These are phyloP conservation scores for Croton laevigatus DNA, from an alignment of 441 rosid genomes.

Conservation along the genomic window DNA sequence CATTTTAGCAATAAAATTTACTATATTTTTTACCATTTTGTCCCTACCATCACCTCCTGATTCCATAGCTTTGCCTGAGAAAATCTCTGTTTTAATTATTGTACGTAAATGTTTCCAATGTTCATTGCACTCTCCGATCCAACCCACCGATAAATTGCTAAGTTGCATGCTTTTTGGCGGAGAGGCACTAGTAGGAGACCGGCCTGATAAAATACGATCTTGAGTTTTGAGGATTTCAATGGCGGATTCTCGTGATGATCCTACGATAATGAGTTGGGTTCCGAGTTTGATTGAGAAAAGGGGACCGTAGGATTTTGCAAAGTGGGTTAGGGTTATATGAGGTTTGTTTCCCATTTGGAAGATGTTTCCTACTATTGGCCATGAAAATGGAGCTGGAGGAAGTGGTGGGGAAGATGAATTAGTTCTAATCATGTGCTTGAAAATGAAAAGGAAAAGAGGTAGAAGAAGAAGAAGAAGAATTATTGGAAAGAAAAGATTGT, in stretches of 20 bases:
- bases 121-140: conserved; percentile 20
- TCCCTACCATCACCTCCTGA: conserved; percentile 15
- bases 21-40: conserved; percentile 11
- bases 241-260: conserved; percentile 25
- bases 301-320: conserved; percentile 24
- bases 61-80: conserved; percentile 16
- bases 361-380: conserved; percentile 32
- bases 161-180: conserved; percentile 14
- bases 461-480: conserved; percentile 14
- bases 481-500: neutral
- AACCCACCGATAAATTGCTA: conserved; percentile 18
- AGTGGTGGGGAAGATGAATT: neutral
- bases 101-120: conserved; percentile 22
- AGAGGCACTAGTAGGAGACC: conserved; percentile 17
- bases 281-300: conserved; percentile 24
- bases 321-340: conserved; percentile 11
- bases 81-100: conserved; percentile 17
- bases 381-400: conserved; percentile 34
- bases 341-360: conserved; percentile 24
- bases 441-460: conserved; percentile 14
- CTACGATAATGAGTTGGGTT: conserved; percentile 23
- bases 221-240: conserved; percentile 27
- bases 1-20: conserved; percentile 15
- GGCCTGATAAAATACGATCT: conserved; percentile 20
- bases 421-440: conserved; percentile 15